Conservation (phyloP, 2,329 filamentous ascomycete genomes). For the Zasmidium cellare region DNA sequence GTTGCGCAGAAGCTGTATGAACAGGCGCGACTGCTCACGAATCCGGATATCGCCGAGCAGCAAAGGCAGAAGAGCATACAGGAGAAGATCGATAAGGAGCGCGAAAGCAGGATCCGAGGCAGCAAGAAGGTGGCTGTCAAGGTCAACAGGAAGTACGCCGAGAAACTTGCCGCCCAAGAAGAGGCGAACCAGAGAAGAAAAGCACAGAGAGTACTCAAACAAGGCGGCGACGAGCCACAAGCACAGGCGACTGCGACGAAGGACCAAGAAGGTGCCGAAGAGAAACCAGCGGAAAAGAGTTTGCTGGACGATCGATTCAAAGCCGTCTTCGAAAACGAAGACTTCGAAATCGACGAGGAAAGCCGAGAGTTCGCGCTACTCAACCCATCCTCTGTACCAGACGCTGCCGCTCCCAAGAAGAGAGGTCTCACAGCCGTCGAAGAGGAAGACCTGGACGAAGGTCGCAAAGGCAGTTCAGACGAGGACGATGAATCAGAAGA, state of each 20-base stretch:
- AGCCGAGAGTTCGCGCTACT: conserved; percentile 83
- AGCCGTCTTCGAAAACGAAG: conserved; percentile 86
- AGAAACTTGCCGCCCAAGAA: conserved; percentile 65
- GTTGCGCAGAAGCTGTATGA: conserved; percentile 94
- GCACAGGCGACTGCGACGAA: conserved; percentile 60
- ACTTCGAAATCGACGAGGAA: conserved; percentile 87
- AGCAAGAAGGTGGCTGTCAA: conserved; percentile 88
- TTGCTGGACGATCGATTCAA: conserved; percentile 85
- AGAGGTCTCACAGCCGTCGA: conserved; percentile 60
- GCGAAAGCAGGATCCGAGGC: conserved; percentile 89
- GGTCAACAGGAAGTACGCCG: conserved; percentile 78
- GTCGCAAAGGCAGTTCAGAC: conserved; percentile 31
- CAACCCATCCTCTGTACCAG: conserved; percentile 75
- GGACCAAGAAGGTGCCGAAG: conserved; percentile 20
- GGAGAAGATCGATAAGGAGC: conserved; percentile 94
- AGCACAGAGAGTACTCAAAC: conserved; percentile 55
- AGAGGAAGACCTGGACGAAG: conserved; percentile 55
- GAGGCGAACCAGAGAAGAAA: conserved; percentile 61
- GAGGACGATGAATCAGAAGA: conserved; percentile 40
- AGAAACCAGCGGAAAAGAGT: conserved; percentile 31
- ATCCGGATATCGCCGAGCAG: conserved; percentile 92
- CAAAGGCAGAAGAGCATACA: conserved; percentile 87
- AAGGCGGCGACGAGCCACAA: conserved; percentile 55
- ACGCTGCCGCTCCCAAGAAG: conserved; percentile 34
- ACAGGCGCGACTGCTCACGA: conserved; percentile 86